phyloP scores from a whole-genome alignment of 192 early-diverging fungal species.

The Coemansia sp. region DNA sequence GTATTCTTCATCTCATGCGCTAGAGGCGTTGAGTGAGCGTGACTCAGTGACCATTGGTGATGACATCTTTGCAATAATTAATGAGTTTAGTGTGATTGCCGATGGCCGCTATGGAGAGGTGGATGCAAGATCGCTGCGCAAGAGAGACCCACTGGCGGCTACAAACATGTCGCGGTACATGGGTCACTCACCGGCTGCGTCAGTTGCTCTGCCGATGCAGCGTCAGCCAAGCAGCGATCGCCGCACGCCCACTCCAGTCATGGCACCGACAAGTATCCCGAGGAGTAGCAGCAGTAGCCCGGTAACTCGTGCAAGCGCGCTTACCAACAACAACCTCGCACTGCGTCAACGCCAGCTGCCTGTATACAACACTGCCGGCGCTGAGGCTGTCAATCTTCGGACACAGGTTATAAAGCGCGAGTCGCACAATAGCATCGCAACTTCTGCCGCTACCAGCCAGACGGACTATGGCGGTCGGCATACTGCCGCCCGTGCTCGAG shows the following conservation, averaged over 20 bases:
- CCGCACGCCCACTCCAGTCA: not conserved
- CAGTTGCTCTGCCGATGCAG: not conserved
- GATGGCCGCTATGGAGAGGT: conserved; percentile 49
- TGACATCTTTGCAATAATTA: conserved; percentile 50
- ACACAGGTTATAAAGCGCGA: conserved; percentile 19
- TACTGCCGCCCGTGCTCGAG: conserved; percentile 45
- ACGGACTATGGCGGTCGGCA: conserved; percentile 37
- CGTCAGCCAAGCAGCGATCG: not conserved
- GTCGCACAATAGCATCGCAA: conserved; percentile 21
- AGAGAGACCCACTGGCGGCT: not conserved
- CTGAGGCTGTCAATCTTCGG: not conserved
- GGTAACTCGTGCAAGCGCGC: not conserved
- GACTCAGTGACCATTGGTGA: conserved; percentile 52
- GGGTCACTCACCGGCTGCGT: conserved; percentile 2
- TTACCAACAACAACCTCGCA: not conserved
- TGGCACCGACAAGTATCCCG: conserved; percentile 5
- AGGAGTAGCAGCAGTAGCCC: not conserved
- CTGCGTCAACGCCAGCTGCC: not conserved
- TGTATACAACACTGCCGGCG: not conserved
- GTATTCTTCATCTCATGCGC: not conserved
- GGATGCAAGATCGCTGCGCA: conserved; percentile 29
- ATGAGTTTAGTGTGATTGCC: conserved; percentile 47
- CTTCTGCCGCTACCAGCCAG: conserved; percentile 17
- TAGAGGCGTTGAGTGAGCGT: conserved; percentile 2
- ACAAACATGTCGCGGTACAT: conserved; percentile 5